phyloP scores from a whole-genome alignment of 2,329 filamentous ascomycete species.

The Kalmusia sp. region DNA sequence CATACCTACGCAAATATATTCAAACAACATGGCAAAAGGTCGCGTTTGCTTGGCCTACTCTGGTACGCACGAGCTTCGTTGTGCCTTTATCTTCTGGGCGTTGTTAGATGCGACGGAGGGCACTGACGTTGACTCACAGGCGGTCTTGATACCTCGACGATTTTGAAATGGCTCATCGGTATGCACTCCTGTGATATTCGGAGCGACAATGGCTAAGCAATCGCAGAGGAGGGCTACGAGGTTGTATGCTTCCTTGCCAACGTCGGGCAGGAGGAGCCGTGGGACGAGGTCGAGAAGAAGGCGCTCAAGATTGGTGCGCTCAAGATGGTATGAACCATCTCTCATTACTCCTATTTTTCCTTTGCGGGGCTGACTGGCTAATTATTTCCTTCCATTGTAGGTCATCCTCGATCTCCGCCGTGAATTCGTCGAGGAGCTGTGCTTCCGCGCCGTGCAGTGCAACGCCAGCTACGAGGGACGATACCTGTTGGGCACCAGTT shows the following conservation, averaged over 20 bases:
- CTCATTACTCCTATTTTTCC: not conserved
- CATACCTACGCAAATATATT: not conserved
- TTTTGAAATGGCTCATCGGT: slow-evolving; percentile 46
- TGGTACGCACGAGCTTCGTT: slow-evolving; percentile 32
- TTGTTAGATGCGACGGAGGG: not conserved
- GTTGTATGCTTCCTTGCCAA: slow-evolving; percentile 67
- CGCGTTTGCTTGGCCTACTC: slow-evolving; percentile 60
- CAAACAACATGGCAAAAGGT: slow-evolving; percentile 46
- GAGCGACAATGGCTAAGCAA: slow-evolving; percentile 12
- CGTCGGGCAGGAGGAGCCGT: slow-evolving; percentile 67
- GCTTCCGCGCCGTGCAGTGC: slow-evolving; percentile 80
- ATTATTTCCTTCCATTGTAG: not conserved
- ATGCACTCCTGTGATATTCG: slow-evolving; percentile 15
- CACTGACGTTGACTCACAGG: slow-evolving; percentile 45
- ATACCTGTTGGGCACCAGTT: slow-evolving; percentile 61
- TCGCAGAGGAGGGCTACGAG: slow-evolving; percentile 61
- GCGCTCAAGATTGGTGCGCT: slow-evolving; percentile 72
- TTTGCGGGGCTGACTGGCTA: not conserved
- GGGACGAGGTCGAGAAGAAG: slow-evolving; percentile 70
- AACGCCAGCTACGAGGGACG: slow-evolving; percentile 65
- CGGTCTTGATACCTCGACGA: slow-evolving; percentile 66
- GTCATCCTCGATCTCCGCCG: slow-evolving; percentile 69
- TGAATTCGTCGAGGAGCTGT: slow-evolving; percentile 82
- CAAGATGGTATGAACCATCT: slow-evolving; percentile 57
- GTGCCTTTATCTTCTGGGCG: not conserved